Evolutionary conservation across 108 stramenopile species (phyloP), one percentile per base, ranked within the genome.

Genomic region (Schizochytrium sp.): DNA sequence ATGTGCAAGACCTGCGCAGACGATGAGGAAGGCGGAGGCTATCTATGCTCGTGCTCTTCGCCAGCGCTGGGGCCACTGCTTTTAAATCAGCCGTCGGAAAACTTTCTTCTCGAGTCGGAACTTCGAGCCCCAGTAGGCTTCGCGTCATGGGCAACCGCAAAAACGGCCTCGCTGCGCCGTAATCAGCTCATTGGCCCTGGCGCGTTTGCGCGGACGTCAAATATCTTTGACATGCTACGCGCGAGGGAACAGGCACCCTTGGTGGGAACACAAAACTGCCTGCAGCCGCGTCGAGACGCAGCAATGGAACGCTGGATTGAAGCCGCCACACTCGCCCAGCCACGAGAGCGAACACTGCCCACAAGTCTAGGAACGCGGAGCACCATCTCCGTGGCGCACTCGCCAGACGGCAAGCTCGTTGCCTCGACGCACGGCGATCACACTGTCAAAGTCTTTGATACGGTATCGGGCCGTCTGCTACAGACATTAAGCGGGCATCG

Each of bases 341-440:
- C 21, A 1, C 63, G 63, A 0, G 21, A 10, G 63, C 63, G 63
- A 14, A 88, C 60, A 69, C 23, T 44, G 44, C 60, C 60, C 28
- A 60, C 16, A 23, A 34, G 4, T 60, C 43, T 5, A 25, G 4
- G 5, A 57, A 72, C 72, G 21, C 72, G 53, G 23, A 47, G 71
- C 76, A 92, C 92, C 8, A 92, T 92, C 29, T 60, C 90, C 28
- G 90, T 90, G 16, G 60, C 87, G 5, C 58, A 90, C 45, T 89
- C 89, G 3, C 89, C 59, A 5, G 89, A 92, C 72, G 72, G 88
- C 21, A 41, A 51, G 44, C 51, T 43, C 44, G 91, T 99, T 90
- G 98, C 98, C n/a, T 96, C 96, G 4, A 98, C 99, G 19, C 99
- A 99, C 72, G 99, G 99, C 5, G 99, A 99, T 91, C 99, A 99